Evolutionary conservation across 2,329 filamentous ascomycete species (phyloP), one percentile per base, ranked within the genome.

Genomic region (Aspergillus niger): DNA sequence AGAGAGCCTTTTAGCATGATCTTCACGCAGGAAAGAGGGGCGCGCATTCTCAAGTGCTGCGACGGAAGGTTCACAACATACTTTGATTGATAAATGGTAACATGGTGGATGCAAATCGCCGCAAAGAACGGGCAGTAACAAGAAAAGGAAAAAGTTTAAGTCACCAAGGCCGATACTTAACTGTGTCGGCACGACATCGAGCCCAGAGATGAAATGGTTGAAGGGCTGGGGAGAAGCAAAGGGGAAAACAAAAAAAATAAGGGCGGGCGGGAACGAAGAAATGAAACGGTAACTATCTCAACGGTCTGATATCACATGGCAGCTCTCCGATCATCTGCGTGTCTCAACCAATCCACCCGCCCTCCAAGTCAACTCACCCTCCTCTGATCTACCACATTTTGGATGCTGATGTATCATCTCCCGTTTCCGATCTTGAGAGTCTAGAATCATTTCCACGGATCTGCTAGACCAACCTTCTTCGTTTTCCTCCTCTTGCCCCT

Each of bases 1-100:
- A 58, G 3, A 55, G 47, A 24, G 54, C 59, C 55, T 64, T 48
- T 69, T 61, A 54, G 30, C 65, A 56, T 43, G 55, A 62, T 48
- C 43, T 49, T 50, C 36, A 30, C 60, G 60, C 59, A 68, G 38
- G 53, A 59, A 38, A 41, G 44, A 52, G 56, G 39, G 49, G 30
- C 56, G 39, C 50, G 10, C 32, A 36, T 6, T 32, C 26, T 22
- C 11, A 26, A 36, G 44, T 50, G 53, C 52, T 60, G 54, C 38
- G 28, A 57, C 20, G 13, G 54, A 55, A 51, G 17, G 43, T 22
- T 5, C 8, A 8, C 17, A 26, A 70, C 74, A n/a, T 55, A 89
- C 87, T 82, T 64, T 78, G 73, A 70, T 89, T 82, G 72, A 89
- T 86, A 69, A 84, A 88, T 57, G 87, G 86, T 64, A 89, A 75